A percentile compares a stretch with the other conserved stretches of the same genome.
These are phyloP conservation scores for Talinum fruticosum DNA, from an alignment of 148 eudicot species.

Conservation along the genomic window DNA sequence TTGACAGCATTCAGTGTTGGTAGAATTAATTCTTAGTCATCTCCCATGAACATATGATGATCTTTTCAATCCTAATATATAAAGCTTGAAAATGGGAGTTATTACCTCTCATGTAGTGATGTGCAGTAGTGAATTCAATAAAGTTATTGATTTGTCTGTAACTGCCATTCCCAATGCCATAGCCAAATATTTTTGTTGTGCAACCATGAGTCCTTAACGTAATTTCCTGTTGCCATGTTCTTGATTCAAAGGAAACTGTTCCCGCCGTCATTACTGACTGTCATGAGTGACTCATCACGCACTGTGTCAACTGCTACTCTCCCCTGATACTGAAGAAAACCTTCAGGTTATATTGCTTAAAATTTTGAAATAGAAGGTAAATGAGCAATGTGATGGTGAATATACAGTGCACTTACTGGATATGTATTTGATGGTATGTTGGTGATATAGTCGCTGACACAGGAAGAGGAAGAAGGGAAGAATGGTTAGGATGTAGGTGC, in stretches of 20 bases:
- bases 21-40: too few species aligned
- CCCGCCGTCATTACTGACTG: neutral
- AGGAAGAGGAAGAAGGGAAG: neutral
- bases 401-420: neutral
- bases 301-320: neutral
- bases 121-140: neutral
- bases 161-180: neutral
- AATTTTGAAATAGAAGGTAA: neutral
- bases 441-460: neutral
- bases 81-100: neutral
- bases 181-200: neutral
- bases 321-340: neutral
- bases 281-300: too few species aligned
- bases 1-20: neutral
- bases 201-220: neutral
- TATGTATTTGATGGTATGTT: neutral
- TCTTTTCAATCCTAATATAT: neutral
- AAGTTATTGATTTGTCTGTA: too few species aligned
- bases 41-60: too few species aligned
- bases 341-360: too few species aligned
- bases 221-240: neutral
- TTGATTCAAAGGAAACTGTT: neutral
- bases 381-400: neutral
- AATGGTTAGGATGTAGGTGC: neutral
- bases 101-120: neutral